These are phyloP conservation scores for Umbellularia californica DNA, from an alignment of 164 flowering plant genomes.

Conservation along the genomic window DNA sequence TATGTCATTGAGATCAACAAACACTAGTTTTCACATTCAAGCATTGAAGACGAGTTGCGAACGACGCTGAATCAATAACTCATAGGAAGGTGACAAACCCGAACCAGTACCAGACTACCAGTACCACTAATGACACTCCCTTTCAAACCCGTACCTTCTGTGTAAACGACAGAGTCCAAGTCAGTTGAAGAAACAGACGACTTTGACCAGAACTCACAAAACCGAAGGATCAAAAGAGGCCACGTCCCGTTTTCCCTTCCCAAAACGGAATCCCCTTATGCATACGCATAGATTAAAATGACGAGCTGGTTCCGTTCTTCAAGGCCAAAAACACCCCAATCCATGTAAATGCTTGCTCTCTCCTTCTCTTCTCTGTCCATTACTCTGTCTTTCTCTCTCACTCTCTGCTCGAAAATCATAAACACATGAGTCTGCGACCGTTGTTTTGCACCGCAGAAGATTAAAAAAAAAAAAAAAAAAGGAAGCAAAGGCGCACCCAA, in stretches of 20 bases:
- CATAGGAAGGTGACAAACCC: too few species aligned
- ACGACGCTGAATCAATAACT: too few species aligned
- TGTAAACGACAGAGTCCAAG: too few species aligned
- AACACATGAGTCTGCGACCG: conserved; percentile 4
- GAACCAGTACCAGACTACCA: too few species aligned
- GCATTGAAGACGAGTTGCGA: too few species aligned
- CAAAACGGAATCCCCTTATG: background rate
- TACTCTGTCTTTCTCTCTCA: background rate
- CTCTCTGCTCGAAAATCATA: background rate
- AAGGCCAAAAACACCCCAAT: background rate
- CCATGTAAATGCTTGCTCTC: background rate
- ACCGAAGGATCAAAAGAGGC: background rate
- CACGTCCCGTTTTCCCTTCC: background rate
- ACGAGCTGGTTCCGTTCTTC: background rate
- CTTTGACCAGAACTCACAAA: background rate
- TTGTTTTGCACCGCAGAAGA: background rate
- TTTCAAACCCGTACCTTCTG: too few species aligned
- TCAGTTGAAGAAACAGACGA: too few species aligned
- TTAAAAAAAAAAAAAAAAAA: background rate
- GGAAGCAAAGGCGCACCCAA: background rate
- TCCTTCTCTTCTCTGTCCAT: background rate
- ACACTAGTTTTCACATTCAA: too few species aligned
- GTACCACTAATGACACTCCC: too few species aligned
- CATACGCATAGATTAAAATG: too few species aligned
- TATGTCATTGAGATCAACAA: too few species aligned